Evolutionary conservation across 768 basidiomycete species (phyloP).

Genomic region (Naganishia randhawae): DNA sequence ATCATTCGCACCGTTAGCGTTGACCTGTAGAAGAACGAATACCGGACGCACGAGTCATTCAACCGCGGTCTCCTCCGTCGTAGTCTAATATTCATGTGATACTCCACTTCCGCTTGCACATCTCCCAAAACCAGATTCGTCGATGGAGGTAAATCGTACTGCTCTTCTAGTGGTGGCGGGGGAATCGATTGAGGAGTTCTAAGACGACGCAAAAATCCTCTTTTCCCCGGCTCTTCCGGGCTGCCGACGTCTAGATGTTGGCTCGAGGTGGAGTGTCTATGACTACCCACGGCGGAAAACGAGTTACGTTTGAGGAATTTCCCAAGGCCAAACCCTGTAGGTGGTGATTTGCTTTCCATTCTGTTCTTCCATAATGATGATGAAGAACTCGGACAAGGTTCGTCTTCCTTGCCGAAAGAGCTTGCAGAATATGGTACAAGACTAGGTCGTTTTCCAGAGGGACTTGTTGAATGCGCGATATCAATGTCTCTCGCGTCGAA

Average conservation of each 20-base stretch:
- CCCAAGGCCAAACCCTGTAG: slow-evolving; percentile 1
- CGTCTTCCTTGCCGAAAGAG: neutral
- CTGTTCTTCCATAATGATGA: slow-evolving; percentile 17
- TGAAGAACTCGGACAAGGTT: neutral
- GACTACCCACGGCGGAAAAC: neutral
- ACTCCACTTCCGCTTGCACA: slow-evolving; percentile 17
- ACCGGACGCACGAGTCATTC: slow-evolving; percentile 17
- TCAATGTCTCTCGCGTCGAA: neutral
- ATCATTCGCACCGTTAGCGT: too few species aligned
- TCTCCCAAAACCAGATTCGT: slow-evolving; percentile 8
- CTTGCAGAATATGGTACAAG: neutral
- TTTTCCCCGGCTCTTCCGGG: neutral
- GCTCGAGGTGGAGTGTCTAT: neutral
- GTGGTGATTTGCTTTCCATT: slow-evolving; percentile 8
- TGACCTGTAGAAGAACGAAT: too few species aligned
- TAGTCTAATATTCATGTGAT: slow-evolving; percentile 6
- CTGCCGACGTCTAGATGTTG: neutral
- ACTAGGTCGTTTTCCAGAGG: slow-evolving; percentile 3
- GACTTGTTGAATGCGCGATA: slow-evolving; percentile 6
- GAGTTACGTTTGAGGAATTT: slow-evolving; percentile 16
- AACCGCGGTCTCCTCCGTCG: slow-evolving; percentile 2
- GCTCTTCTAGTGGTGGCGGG: neutral
- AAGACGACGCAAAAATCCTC: neutral
- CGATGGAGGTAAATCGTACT: slow-evolving; percentile 8
- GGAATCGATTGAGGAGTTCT: slow-evolving; percentile 3